Conservation (phyloP, 2,329 filamentous ascomycete species). For the Diatrype stigma region DNA sequence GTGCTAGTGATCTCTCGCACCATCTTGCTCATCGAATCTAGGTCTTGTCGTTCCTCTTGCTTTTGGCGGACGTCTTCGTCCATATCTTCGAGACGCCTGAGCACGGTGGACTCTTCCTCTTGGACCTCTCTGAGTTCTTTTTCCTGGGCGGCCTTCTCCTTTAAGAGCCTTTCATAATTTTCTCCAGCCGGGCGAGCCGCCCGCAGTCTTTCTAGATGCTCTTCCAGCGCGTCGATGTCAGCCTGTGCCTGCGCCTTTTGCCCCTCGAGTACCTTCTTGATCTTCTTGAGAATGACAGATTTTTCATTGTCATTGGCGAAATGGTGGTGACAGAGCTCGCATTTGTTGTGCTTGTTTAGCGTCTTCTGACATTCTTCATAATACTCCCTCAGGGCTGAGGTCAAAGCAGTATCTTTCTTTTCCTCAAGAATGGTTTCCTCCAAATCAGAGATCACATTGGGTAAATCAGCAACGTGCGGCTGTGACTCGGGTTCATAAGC, state of each 20-base stretch:
- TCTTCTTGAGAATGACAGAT: constrained; percentile 61
- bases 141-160: constrained; percentile 67
- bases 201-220: constrained; percentile 55
- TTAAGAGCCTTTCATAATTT: constrained; percentile 64
- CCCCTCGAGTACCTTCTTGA: constrained; percentile 60
- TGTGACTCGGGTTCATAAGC: constrained; percentile 36
- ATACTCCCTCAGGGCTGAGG: constrained; percentile 65
- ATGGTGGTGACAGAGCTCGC: constrained; percentile 68
- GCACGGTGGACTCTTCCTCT: constrained; percentile 54
- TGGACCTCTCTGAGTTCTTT: constrained; percentile 60
- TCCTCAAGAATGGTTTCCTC: constrained; percentile 56
- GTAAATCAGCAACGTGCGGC: constrained; percentile 50
- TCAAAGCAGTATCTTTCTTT: constrained; percentile 65
- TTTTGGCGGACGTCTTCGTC: constrained; percentile 64
- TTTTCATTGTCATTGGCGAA: constrained; percentile 61
- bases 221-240: constrained; percentile 49
- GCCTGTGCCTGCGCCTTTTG: constrained; percentile 58
- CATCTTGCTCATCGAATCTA: constrained; percentile 72
- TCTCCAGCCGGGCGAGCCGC: constrained; percentile 67
- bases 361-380: constrained; percentile 64
- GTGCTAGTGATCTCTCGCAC: constrained; percentile 72
- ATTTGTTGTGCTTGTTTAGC: constrained; percentile 66
- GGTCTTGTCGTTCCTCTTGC: constrained; percentile 62
- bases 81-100: constrained; percentile 60
- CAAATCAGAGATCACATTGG: constrained; percentile 43